A percentile compares a stretch with the other conserved stretches of the same genome.
Evolutionary conservation across 768 basidiomycete species (phyloP).

Genomic region (Rhodosporidiobolus sp.): DNA sequence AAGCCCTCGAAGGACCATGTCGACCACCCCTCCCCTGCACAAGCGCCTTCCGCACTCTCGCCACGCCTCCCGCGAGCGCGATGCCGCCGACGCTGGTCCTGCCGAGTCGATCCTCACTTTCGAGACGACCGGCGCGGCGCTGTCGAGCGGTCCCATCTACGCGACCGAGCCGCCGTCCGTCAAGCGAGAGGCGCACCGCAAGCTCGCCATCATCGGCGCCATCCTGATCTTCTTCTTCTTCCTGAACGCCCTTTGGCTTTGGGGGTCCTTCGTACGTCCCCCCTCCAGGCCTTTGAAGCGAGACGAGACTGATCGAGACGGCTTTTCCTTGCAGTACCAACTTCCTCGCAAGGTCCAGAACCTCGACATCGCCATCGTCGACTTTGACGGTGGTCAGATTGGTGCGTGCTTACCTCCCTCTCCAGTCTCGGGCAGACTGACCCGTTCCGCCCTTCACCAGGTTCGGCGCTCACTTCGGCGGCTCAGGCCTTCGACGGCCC

Average conservation of each 20-base stretch:
- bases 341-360: neutral
- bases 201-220: neutral
- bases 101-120: neutral
- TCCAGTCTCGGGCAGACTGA: neutral
- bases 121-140: neutral
- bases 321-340: neutral
- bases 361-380: neutral
- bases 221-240: neutral
- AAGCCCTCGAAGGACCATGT: no score
- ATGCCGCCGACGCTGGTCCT: no score
- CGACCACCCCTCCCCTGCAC: no score
- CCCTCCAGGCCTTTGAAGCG: neutral
- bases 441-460: neutral
- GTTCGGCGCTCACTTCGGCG: no score
- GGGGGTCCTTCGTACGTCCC: constrained; percentile 1
- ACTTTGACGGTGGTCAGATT: neutral
- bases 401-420: neutral
- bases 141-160: neutral
- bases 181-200: neutral
- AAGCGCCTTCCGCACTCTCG: neutral
- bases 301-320: neutral
- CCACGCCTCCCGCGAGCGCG: neutral
- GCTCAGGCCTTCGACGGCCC: no score
- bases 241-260: neutral
- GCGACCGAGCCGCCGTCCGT: neutral